phyloP scores from a whole-genome alignment of 83 land plant genomes.

The Picea engelmannii region DNA sequence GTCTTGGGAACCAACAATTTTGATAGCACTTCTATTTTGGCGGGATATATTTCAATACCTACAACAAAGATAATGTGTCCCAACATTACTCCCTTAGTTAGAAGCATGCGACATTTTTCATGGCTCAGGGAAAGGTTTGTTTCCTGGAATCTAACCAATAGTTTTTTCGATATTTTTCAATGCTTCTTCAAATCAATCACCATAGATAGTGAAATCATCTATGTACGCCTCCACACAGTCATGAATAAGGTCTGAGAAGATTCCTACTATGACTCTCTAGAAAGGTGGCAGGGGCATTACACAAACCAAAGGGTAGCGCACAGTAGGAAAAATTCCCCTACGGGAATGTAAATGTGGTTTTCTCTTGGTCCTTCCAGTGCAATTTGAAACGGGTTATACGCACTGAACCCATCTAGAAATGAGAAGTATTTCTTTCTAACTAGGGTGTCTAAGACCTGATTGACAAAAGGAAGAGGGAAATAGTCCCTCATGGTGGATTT shows the following conservation, averaged over 20 bases:
- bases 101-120: background rate
- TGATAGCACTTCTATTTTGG: background rate
- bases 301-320: background rate
- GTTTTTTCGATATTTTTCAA: background rate
- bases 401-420: background rate
- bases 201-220: background rate
- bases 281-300: background rate
- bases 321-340: background rate
- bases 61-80: background rate
- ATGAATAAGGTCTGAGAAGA: background rate
- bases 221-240: background rate
- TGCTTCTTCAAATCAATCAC: background rate
- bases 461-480: background rate
- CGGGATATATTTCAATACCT: background rate
- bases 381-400: background rate
- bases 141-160: background rate
- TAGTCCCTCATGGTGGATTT: background rate
- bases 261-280: background rate
- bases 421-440: background rate
- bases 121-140: background rate
- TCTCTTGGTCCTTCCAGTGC: background rate
- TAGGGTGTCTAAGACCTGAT: background rate
- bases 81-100: background rate
- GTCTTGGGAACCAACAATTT: background rate
- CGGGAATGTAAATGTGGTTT: background rate